Evolutionary conservation across 1,139 yeast species (phyloP).

Genomic region (Blastobotrys ciferrii): DNA sequence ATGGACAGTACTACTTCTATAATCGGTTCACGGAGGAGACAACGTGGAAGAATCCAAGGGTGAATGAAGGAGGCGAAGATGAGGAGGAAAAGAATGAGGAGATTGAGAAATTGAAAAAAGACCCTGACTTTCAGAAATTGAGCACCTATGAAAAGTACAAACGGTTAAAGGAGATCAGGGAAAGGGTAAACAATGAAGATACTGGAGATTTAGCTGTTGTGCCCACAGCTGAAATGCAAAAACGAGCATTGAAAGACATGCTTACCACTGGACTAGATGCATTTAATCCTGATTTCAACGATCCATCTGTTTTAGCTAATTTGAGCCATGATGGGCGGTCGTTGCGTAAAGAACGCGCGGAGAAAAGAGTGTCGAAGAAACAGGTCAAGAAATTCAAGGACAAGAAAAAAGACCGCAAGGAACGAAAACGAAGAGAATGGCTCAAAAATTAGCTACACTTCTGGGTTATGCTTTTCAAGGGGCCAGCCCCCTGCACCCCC

Average conservation of each 20-base stretch:
- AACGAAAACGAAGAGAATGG: conserved; percentile 27
- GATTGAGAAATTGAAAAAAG: conserved; percentile 21
- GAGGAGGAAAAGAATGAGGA: conserved; percentile 10
- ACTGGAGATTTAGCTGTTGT: not conserved
- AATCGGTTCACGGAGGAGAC: conserved; percentile 29
- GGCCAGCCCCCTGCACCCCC: too few relatives aligned
- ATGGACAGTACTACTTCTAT: conserved; percentile 29
- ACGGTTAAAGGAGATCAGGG: conserved; percentile 18
- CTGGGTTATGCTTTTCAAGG: not conserved
- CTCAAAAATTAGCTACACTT: not conserved
- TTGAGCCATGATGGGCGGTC: conserved; percentile 23
- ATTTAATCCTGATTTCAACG: not conserved
- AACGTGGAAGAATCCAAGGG: conserved; percentile 34
- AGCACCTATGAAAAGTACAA: conserved; percentile 22
- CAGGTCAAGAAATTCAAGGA: conserved; percentile 27
- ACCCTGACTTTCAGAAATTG: conserved; percentile 21
- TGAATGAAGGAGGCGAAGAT: conserved; percentile 9
- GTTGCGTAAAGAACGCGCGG: conserved; percentile 24
- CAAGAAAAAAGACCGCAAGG: conserved; percentile 28
- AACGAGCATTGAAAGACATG: conserved; percentile 6
- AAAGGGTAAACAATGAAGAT: conserved; percentile 10
- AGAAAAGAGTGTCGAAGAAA: conserved; percentile 24
- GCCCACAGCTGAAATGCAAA: conserved; percentile 7
- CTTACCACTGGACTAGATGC: not conserved
- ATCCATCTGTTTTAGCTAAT: conserved; percentile 13